Evolutionary conservation across 169 alveolate species (phyloP).

Genomic region (Plasmodium cynomolgi): DNA sequence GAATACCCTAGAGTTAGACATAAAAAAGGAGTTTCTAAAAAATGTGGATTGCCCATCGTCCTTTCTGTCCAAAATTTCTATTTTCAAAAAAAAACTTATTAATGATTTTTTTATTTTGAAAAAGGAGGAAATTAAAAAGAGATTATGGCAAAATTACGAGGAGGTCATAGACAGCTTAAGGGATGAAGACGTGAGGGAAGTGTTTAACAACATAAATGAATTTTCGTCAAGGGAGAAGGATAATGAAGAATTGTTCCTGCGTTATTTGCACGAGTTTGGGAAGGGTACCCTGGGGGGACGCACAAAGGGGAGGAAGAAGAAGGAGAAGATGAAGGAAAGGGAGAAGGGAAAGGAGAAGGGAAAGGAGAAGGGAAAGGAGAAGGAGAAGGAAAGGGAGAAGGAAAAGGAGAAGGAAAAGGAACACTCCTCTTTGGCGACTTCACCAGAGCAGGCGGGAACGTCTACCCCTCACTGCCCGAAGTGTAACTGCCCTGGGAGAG

Average conservation of each 20-base stretch:
- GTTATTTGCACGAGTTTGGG: background rate
- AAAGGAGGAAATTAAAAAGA: slow-evolving; percentile 42
- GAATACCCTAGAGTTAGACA: slow-evolving; percentile 21
- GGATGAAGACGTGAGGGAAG: slow-evolving; percentile 21
- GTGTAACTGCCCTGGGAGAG: background rate
- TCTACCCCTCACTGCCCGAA: background rate
- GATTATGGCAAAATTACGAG: slow-evolving; percentile 14
- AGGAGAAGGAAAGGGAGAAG: background rate
- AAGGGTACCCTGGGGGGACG: background rate
- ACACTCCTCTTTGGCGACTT: background rate
- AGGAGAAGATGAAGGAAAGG: background rate
- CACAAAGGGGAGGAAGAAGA: background rate
- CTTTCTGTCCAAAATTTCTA: slow-evolving; percentile 28
- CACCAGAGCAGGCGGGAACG: background rate
- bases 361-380: background rate
- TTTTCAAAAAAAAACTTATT: slow-evolving; percentile 17
- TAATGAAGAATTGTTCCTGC: background rate
- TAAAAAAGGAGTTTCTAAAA: slow-evolving; percentile 45
- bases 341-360: background rate
- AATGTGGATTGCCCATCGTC: slow-evolving; percentile 6
- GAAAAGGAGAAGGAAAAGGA: background rate
- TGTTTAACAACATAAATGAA: background rate
- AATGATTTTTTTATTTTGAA: slow-evolving; percentile 20
- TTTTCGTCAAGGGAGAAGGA: background rate
- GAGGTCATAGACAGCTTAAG: slow-evolving; percentile 4